These are phyloP conservation scores for Populus alba DNA, from an alignment of 345 rosid species.

Conservation along the genomic window DNA sequence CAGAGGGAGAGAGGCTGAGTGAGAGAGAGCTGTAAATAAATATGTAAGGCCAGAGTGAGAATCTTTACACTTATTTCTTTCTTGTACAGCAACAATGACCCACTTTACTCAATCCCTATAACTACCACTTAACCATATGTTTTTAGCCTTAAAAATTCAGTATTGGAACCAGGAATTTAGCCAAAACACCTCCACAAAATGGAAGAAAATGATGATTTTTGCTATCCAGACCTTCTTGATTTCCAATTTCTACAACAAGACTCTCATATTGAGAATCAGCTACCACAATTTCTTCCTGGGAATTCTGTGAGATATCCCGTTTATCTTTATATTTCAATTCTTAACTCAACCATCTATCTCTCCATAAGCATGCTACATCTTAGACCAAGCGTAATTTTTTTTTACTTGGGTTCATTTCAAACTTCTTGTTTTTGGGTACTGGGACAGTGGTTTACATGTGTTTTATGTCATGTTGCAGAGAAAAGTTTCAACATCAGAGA, in stretches of 20 bases:
- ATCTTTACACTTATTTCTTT: slow-evolving; percentile 32
- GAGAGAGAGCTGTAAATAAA: slow-evolving; percentile 9
- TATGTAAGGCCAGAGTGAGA: slow-evolving; percentile 26
- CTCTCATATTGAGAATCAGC: slow-evolving; percentile 18
- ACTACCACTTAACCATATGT: slow-evolving; percentile 29
- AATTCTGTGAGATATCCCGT: slow-evolving; percentile 23
- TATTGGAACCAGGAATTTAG: slow-evolving; percentile 16
- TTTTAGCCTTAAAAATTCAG: slow-evolving; percentile 14
- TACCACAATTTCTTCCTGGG: slow-evolving; percentile 17
- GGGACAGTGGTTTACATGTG: not conserved
- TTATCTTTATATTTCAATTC: slow-evolving; percentile 6
- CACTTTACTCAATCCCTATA: slow-evolving; percentile 41
- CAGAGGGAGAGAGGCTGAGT: slow-evolving; percentile 19
- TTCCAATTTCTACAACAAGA: slow-evolving; percentile 19
- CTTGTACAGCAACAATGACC: slow-evolving; percentile 11
- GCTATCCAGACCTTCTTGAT: slow-evolving; percentile 26
- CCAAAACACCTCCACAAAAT: not conserved
- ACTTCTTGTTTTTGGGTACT: slow-evolving; percentile 2
- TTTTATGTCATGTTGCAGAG: slow-evolving; percentile 54
- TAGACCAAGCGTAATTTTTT: not conserved
- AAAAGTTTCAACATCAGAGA: slow-evolving; percentile 77
- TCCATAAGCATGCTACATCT: not conserved
- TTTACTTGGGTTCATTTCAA: not conserved
- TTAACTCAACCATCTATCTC: not conserved
- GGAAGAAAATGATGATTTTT: slow-evolving; percentile 30